Base-by-base conservation (phyloP, 75 land plant species). In the Azolla pinnata region DNA sequence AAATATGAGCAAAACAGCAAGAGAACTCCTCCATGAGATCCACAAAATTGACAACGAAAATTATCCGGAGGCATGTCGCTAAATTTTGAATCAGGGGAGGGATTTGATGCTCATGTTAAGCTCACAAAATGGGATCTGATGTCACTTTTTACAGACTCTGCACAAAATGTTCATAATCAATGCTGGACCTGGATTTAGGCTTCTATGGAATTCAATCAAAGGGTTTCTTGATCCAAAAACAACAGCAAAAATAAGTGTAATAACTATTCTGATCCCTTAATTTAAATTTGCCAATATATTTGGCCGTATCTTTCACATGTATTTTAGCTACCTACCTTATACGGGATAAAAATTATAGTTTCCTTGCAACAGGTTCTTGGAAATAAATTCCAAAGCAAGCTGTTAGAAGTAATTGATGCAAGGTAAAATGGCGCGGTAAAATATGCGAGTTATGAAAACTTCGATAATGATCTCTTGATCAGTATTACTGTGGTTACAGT, bases 161-260 rank as follows among this genome's bases (percentile, higher is more conserved):
- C 40, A 50, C 49, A 75, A 75, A 33, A 88, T 91, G 96, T 88
- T 81, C 58, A 88, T 88, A 29, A 78, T 91, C 48, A 90, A 91
- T 82, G 90, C 93, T 68, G 89, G 97, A 40, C 75, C 84, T 61
- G 96, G 90, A 10, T 91, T 91, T 57, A 84, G 75, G 72, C 38
- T 88, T 53, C 59, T 88, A 1, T 91, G 97, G 96, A 83, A 64
- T 63, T 77, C 86, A 0, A 78, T 91, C 16, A 88, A 83, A 55
- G 44, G 80, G 14, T 85, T 91, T 61, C 68, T 91, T 31, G 96
- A 91, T 71, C 95, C 97, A 0, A 80, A 70, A 46, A 91, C 97
- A 21, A 68, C 97, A 30, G 44, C 85, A 17, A 90, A 90, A 54
- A 90, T 90, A 48, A 75, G 72, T 66, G 93, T 88, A 74, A 56